Base-by-base conservation (phyloP, 495 filamentous ascomycete genomes). In the Xylaria telfairii region DNA sequence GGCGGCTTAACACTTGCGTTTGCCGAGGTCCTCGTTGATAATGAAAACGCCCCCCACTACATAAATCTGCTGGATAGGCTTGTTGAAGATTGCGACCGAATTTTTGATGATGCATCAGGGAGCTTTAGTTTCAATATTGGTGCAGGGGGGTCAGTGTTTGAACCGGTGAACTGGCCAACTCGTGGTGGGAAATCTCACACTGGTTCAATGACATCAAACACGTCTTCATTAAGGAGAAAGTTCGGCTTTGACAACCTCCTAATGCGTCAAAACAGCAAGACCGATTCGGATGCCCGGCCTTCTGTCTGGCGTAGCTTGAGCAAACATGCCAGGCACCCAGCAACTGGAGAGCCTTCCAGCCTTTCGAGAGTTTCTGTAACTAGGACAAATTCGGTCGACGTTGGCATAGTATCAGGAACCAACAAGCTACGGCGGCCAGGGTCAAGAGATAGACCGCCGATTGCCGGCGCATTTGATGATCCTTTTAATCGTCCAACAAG, bases 1-100 rank as follows among this genome's bases (percentile, higher is more conserved):
- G 96, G 96, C 34, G 92, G 93, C 59, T 80, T 99, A 74, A 98
- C 93, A 2, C 90, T 92, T 34, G 93, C 93, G 17, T 98, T 99
- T 81, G 91, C 95, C 1, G 96, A 98, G 74, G 83, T 97, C 60
- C 83, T 99, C 13, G 91, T 94, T 5, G 86, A 90, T 46, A 90
- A 95, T 71, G 91, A 90, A 12, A 89, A 89, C 72, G 88, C 95
- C 10, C 90, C 92, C 69, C 87, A 95, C 59, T 96, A 94, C 75
- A 93, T 99, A 72, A 94, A 94, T 39, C 84, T 99, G 6, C 83
- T 99, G 49, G 96, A 99, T 83, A 90, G 94, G 59, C 82, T 99
- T 21, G 94, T 98, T 0, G 95, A 97, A 68, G 96, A 98, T 74
- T 92, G 91, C 74, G 94, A 98, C 54, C 88, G 86, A 67, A 88